Base-by-base conservation (phyloP, 192 early-diverging fungal species). In the Spizellomyces sp. region DNA sequence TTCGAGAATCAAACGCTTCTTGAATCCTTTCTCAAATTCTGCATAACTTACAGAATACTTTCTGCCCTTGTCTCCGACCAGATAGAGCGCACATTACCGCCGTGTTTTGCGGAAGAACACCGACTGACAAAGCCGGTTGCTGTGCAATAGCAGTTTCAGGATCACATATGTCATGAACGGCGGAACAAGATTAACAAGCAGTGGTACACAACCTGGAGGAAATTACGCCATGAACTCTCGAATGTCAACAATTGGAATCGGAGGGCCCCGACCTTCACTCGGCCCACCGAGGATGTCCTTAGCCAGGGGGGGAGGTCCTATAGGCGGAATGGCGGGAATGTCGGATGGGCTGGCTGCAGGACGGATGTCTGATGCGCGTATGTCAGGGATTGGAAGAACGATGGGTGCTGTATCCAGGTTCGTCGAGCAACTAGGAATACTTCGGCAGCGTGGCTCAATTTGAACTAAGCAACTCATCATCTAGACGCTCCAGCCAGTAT, bases 351-450 rank as follows among this genome's bases (percentile, higher is more conserved):
- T 72, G 48, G 62, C 14, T 9, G 44, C 27, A 1, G 45, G 47
- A 6, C 9, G 70, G 17, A 62, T 44, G 43, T 70, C 56, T 9
- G 70, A 72, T 54, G 70, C 52, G 52, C 36, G 62, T 14, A 65
- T 63, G 70, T 64, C 47, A 27, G 72, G 72, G 44, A 67, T 60
- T 45, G 64, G 72, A 41, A 52, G 72, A 48, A 67, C n/a, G 8
- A 60, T 74, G 72, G 72, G 72, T 7, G 9, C 19, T 1, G 50
- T 74, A 36, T 66, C 72, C 8, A 67, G 62, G 62, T 71, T 41
- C 9, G 59, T 14, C 2, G 5, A 14, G 63, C 45, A 52, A 5
- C 22, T 5, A n/a, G 63, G 66, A 46, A 69, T 15, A 10, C 42
- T 63, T 46, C 7, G 10, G 36, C 10, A 36, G 9, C 14, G 0